Evolutionary conservation across 352 stramenopile species (phyloP), one percentile per base, ranked within the genome.

Genomic region (Globisporangium barbulae): DNA sequence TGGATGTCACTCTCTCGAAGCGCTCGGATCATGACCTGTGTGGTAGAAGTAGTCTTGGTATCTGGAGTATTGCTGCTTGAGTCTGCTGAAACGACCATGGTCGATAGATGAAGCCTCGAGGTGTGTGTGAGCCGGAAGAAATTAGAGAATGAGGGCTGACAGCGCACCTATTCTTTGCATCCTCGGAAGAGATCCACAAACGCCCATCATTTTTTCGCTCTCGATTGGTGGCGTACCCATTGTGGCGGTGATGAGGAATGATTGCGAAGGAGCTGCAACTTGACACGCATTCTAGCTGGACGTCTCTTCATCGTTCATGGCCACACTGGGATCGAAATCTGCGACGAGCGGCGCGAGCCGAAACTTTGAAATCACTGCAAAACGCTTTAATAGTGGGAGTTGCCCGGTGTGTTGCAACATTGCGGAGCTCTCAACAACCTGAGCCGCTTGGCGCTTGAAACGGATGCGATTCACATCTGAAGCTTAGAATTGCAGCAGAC

Each of bases 1-100:
- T 48, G 31, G 45, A 64, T 50, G 44, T 63, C 57, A 19, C n/a
- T 60, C 15, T 49, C 54, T 31, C 25, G 21, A 37, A 60, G 54
- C 22, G 37, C 54, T 50, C 54, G 54, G 37, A 60, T 60, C 53
- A 37, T 15, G 37, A 39, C 15, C n/a, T 39, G 21, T 10, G 17
- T 50, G 13, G 7, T 60, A 37, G 35, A 22, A 15, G 15, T 21
- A 42, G 50, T 10, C 19, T 57, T 57, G 30, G 21, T 35, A 15
- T 30, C 50, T 19, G 12, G 47, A 53, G 48, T 5, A 19, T 37
- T 12, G 15, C 25, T 15, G 25, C 6, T 22, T 3, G 35, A 41
- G 48, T 10, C 17, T n/a, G 48, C 15, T 21, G 41, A 47, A 21
- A 15, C 15, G 25, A 28, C 19, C 44, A 28, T 50, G 17, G n/a